Evolutionary conservation across 2,329 filamentous ascomycete genomes (phyloP), one percentile per base, ranked within the genome.

Genomic region (Aspergillus fischeri): DNA sequence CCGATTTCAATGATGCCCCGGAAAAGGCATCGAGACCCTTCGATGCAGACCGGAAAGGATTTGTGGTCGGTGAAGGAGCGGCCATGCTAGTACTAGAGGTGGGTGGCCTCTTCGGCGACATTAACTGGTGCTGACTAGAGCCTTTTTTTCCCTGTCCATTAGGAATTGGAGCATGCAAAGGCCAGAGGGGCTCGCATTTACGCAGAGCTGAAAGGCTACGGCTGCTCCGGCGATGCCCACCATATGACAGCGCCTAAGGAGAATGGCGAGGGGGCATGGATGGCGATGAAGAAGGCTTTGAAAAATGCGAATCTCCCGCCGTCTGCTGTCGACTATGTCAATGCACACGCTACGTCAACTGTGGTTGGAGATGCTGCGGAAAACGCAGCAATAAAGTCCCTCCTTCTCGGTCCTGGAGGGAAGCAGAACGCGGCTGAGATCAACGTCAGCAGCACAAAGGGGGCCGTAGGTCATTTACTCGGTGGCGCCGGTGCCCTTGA

Each of bases 291-390:
- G 70, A 85, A 85, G 63, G 92, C 93, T 0, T 75, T 99, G 58
- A 86, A 82, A 65, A 84, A 90, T 68, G 91, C 92, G 0, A 75
- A 81, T 0, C 69, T 96, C 41, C 80, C 80, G 52, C 92, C 94
- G 0, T 75, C 75, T 0, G 77, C 86, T 44, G 86, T 99, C 4
- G 90, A 92, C 72, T 99, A 99, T 72, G 84, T 99, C 70, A 99
- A 97, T 68, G 94, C 94, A 1, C 94, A 99, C 70, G 94, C 93
- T 0, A 99, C 94, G 1, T 90, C 90, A 24, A 99, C 93, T 0
- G 74, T 81, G 6, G 81, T 97, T 2, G 94, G 94, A 0, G 94
- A 99, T 75, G 83, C 84, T 24, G 93, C 94, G 1, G 94, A 99
- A 76, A 93, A 93, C 52, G 78, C 80, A 7, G 94, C 94, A 0